A percentile compares a stretch with the other conserved stretches of the same genome.
Evolutionary conservation across 176 grass and related monocot genomes (phyloP).

Genomic region (Oryza coarctata): DNA sequence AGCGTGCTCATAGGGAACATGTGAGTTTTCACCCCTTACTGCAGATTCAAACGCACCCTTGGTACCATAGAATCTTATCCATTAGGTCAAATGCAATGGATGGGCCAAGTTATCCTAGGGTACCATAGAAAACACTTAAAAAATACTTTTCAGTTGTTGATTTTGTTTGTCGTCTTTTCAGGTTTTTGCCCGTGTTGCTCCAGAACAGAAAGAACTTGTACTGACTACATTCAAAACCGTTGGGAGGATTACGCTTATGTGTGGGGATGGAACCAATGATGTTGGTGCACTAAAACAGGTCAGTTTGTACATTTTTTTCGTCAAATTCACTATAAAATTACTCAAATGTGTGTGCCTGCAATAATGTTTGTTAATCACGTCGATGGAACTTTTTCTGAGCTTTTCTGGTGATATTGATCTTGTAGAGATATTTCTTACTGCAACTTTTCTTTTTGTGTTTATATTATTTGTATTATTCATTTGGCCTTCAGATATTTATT

Average conservation of each 20-base stretch:
- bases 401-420: not conserved
- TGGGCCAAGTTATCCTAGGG: not conserved
- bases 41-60: too few relatives aligned
- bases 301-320: slow-evolving; percentile 13
- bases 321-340: slow-evolving; percentile 8
- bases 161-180: slow-evolving; percentile 40
- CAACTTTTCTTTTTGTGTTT: not conserved
- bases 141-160: slow-evolving; percentile 21
- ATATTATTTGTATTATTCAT: not conserved
- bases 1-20: too few relatives aligned
- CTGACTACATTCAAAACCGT: slow-evolving; percentile 95
- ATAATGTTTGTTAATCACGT: slow-evolving; percentile 2
- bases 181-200: slow-evolving; percentile 97
- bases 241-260: slow-evolving; percentile 96
- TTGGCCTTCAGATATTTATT: not conserved
- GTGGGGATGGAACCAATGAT: slow-evolving; percentile 99
- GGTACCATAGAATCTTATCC: not conserved
- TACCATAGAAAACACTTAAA: not conserved
- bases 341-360: not conserved
- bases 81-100: not conserved
- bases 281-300: slow-evolving; percentile 99
- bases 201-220: slow-evolving; percentile 99
- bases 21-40: too few relatives aligned
- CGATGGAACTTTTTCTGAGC: not conserved
- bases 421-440: not conserved